Base-by-base conservation (phyloP, 129 eudicot genomes). In the Flaveria brownii region DNA sequence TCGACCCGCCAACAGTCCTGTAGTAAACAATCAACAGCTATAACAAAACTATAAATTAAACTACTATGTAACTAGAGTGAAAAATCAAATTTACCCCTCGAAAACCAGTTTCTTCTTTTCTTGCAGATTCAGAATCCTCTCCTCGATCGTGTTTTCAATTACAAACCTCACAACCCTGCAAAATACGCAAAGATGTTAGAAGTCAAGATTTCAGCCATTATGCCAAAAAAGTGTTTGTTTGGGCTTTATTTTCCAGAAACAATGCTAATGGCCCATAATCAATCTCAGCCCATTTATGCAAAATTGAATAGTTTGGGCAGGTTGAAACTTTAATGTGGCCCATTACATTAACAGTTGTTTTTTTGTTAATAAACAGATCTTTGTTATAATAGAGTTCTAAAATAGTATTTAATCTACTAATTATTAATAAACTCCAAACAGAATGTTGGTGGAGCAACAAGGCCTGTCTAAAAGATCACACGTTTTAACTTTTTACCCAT, bases 91-190 rank as follows among this genome's bases (percentile, higher is more conserved):
- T 84, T 82, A 93, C 98, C 98, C 98, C 84, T 93, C 97, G 46
- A 90, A 93, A 8, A 93, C 96, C 59, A 88, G 77, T 78, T 88
- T 93, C 85, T 93, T 93, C 86, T 88, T 93, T 85, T 91, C 98
- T 84, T 93, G 98, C 83, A 93, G 80, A 86, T 83, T 88, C 82
- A 93, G 74, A 73, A 93, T 93, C 68, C 97, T 88, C 88, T 93
- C 97, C 86, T 93, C 98, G 9, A 93, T 80, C 12, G 98, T 93
- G 67, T 87, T 78, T 80, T 93, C 89, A 51, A 93, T 93, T 18
- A 93, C 73, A 81, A 93, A 93, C 78, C 97, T 88, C 85, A 93
- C 91, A 60, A 88, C 87, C 87, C 98, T 93, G 79, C 68, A 74
- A 39, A 77, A 52, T 10, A 47, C 45, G 66, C 26, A 59, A 59